Base-by-base conservation (phyloP, 176 grass and related monocot species). In the Eragrostis curvula region DNA sequence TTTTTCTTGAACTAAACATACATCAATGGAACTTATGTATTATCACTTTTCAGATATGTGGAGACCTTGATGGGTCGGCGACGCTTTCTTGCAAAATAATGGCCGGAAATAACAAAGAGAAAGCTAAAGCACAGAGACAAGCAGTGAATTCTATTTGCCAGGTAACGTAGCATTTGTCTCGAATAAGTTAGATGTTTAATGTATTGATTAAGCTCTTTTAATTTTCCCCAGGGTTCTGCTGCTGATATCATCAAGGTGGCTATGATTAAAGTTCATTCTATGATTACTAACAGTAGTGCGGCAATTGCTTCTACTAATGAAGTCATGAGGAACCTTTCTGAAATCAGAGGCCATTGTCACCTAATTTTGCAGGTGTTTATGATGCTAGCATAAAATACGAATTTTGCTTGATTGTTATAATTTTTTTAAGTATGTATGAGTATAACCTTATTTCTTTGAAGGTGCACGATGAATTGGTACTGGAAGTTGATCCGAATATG, bases 101-200 rank as follows among this genome's bases (percentile, higher is more conserved):
- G 16, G 88, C 64, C 36, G 88, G 87, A 73, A 95, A 89, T 63
- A 85, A 79, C 84, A 91, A 86, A 75, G 90, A 95, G 79, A 98
- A 95, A 77, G 90, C 96, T 79, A 93, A 98, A 88, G 96, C 96
- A 90, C 96, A 98, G 72, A 98, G 96, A 83, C 92, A 95, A 85
- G 88, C 96, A 72, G 88, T 98, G 28, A 98, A 98, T 85, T 98
- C 96, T 81, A 98, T 98, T 81, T 98, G 96, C 75, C 92, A 98
- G 88, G 96, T 95, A 88, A 88, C 30, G 25, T 29, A 47, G 25
- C 70, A 51, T 70, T 25, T 47, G 7, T 81, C 45, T 77, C 48
- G 49, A 32, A 44, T 70, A 27, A 18, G 63, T 85, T 28, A 76
- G 8, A 24, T 79, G 16, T 18, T 89, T 58, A 53, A 84, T 68